Percentiles rank a stretch among this genome's conserved stretches.
Evolutionary conservation across 306 rosid species (phyloP).

Genomic region (Lablab purpureus): DNA sequence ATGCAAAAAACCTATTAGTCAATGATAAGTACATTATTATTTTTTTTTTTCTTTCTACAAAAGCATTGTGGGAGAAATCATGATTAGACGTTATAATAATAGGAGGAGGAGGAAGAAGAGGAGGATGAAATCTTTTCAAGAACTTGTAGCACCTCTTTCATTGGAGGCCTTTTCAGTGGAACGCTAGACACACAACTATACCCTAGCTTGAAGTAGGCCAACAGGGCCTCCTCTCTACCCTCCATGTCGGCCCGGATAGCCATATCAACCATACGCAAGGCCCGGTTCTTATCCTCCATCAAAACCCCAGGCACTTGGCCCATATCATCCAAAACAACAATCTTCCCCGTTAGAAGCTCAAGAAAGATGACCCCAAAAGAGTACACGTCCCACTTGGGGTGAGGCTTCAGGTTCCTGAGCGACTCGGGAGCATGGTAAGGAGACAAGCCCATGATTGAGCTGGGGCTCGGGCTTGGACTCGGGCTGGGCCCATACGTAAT

Average conservation of each 20-base stretch:
- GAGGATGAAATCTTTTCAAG: constrained; percentile 79
- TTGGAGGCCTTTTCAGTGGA: constrained; percentile 88
- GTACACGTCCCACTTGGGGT: constrained; percentile 90
- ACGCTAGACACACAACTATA: constrained; percentile 74
- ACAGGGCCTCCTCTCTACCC: constrained; percentile 79
- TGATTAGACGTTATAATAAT: constrained; percentile 55
- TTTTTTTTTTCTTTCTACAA: constrained; percentile 53
- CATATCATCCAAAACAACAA: constrained; percentile 74
- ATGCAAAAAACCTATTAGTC: constrained; percentile 47
- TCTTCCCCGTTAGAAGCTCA: constrained; percentile 84
- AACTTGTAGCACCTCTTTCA: constrained; percentile 83
- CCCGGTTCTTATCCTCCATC: constrained; percentile 72
- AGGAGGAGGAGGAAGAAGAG: constrained; percentile 58
- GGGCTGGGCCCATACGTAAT: constrained; percentile 73
- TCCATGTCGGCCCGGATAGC: constrained; percentile 84
- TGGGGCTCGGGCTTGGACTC: constrained; percentile 95
- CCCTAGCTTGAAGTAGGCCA: constrained; percentile 81
- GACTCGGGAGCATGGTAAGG: constrained; percentile 89
- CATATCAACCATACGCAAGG: constrained; percentile 79
- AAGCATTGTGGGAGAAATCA: constrained; percentile 39
- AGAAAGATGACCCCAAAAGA: constrained; percentile 89
- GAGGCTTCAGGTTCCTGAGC: constrained; percentile 80
- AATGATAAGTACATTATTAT: constrained; percentile 62
- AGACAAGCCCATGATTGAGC: constrained; percentile 65
- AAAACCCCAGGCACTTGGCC: constrained; percentile 69